Conservation (phyloP, 768 basidiomycete species). For the Pleurotus eryngii region DNA sequence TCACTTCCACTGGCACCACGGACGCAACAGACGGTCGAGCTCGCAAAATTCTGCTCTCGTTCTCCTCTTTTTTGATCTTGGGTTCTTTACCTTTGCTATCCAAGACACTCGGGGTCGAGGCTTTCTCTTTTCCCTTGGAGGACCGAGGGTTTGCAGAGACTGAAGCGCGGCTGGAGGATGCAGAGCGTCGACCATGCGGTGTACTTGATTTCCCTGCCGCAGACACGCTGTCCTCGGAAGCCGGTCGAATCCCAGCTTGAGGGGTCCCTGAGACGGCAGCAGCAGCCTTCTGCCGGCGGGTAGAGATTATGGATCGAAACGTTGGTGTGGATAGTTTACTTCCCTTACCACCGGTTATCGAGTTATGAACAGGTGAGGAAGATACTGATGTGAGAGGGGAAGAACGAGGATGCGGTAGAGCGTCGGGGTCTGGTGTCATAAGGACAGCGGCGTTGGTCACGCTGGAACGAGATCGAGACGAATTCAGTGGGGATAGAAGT, state of each 20-base stretch:
- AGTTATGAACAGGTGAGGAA: conserved; percentile 16
- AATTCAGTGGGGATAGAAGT: conserved; percentile 39
- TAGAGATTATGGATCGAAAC: conserved; percentile 57
- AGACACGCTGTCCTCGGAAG: conserved; percentile 42
- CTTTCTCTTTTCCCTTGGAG: conserved; percentile 10
- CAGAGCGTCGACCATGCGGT: conserved; percentile 23
- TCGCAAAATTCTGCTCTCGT: conserved; percentile 50
- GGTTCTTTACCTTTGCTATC: conserved; percentile 33
- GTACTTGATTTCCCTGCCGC: conserved; percentile 22
- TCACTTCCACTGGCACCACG: conserved; percentile 30
- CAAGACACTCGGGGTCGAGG: conserved; percentile 2
- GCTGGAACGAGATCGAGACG: conserved; percentile 34
- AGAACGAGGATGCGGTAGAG: conserved; percentile 29
- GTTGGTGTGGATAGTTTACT: conserved; percentile 29
- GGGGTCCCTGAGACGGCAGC: conserved; percentile 10
- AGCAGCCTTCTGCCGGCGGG: conserved; percentile 50
- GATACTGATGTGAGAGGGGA: conserved; percentile 43
- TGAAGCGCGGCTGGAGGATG: conserved; percentile 12
- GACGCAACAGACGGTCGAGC: conserved; percentile 38
- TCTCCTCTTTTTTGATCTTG: conserved; percentile 35
- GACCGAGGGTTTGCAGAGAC: conserved; percentile 4
- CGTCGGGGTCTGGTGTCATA: conserved; percentile 29
- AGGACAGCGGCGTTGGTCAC: conserved; percentile 23
- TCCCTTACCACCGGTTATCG: conserved; percentile 26
- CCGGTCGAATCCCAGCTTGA: conserved; percentile 45